Base-by-base conservation (phyloP, 768 basidiomycete species). In the Rhodotorula kratochvilovae region DNA sequence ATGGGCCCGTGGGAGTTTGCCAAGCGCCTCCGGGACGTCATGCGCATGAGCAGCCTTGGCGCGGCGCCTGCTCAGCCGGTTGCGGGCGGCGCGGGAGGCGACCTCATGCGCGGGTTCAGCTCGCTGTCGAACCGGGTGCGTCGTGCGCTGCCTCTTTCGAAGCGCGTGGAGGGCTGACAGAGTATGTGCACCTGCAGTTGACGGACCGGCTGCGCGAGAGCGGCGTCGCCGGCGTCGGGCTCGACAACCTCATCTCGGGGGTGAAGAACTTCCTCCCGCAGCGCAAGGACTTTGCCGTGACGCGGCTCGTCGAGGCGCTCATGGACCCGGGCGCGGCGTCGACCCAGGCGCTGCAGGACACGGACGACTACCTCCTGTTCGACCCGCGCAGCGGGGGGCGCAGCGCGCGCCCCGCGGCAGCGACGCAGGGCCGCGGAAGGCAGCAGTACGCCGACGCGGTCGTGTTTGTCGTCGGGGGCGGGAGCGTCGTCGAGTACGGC, bases 201-300 rank as follows among this genome's bases (percentile, higher is more conserved):
- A 94, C 92, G 2, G 92, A 93, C 78, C 86, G 91, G 58, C 83
- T 98, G 65, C 91, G 94, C 81, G 95, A 96, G 78, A 91, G 93
- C 46, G 92, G 92, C n/a, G 80, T 83, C 72, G 80, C 79, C 61
- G 81, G 81, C 29, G 82, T 81, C 50, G 82, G 82, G 13, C 84
- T 98, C 43, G 94, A 98, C 80, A 95, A 95, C 79, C 84, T 99
- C 25, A 91, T 99, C 72, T 94, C 93, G 0, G 95, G 94, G 50
- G 96, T 99, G 77, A 96, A 95, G 80, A 97, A 96, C 81, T 93
- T 99, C 84, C 82, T 99, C 27, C 96, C 96, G 1, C 89, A 91
- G 5, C 91, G 92, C 79, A 95, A 99, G 81, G 86, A 96, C 50
- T 85, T 96, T 60, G 89, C 92, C 19, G 87, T 95, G 57, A 97